A percentile compares a stretch with the other conserved stretches of the same genome.
These are phyloP conservation scores for Sphagnum fallax DNA, from an alignment of 228 moss, liverwort and hornwort species.

Conservation along the genomic window DNA sequence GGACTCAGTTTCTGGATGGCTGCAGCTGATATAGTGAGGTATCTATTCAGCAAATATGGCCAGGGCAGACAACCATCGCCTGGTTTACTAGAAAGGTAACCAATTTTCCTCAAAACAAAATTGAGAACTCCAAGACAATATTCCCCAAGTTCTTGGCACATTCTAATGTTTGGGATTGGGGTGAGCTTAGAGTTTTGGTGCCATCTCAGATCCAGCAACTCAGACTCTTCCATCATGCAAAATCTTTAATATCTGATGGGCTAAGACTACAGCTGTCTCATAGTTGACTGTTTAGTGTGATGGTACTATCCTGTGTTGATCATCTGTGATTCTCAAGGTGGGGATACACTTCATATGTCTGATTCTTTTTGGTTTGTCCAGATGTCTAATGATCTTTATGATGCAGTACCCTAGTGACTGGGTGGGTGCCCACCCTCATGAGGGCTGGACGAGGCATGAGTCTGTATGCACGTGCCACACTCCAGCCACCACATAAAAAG, in stretches of 20 bases:
- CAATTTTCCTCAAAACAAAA: not conserved
- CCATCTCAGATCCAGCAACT: too few relatives aligned
- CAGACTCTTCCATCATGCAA: too few relatives aligned
- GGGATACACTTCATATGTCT: too few relatives aligned
- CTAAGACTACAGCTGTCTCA: too few relatives aligned
- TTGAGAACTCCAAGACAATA: not conserved
- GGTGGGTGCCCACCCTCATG: constrained; percentile 89
- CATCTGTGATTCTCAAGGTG: too few relatives aligned
- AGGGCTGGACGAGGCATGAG: constrained; percentile 90
- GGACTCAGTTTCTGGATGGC: not conserved
- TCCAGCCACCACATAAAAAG: constrained; percentile 44
- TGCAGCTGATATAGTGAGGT: constrained; percentile 94
- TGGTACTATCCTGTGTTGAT: too few relatives aligned
- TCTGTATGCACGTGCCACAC: constrained; percentile 60
- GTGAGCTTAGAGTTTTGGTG: too few relatives aligned
- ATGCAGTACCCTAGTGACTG: constrained; percentile 83
- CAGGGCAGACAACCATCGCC: constrained; percentile 65
- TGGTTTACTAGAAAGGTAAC: constrained; percentile 77
- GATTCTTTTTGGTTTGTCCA: too few relatives aligned
- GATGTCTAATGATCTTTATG: not conserved
- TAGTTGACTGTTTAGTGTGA: too few relatives aligned
- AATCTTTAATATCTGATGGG: too few relatives aligned
- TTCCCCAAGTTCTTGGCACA: not conserved
- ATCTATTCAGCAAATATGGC: constrained; percentile 83
- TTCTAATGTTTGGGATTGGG: not conserved